phyloP scores from a whole-genome alignment of 139 green algal genomes.

The Chlamydomonas incerta region DNA sequence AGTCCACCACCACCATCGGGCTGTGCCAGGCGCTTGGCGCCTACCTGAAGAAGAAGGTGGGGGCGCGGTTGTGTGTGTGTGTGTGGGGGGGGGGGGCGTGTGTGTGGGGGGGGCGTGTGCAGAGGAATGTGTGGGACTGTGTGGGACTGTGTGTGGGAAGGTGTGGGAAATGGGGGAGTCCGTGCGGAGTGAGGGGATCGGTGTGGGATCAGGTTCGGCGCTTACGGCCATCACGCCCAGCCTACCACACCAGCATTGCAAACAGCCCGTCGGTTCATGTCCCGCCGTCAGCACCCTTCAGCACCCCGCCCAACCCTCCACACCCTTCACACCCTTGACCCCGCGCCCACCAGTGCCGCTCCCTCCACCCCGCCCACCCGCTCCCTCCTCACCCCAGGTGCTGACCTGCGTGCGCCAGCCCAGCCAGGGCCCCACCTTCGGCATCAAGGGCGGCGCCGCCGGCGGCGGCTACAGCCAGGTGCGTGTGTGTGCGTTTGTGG shows the following conservation, averaged over 20 bases:
- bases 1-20: conserved; percentile 97
- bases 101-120: background rate
- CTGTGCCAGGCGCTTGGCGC: conserved; percentile 95
- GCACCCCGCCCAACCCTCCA: too few relatives aligned
- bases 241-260: too few relatives aligned
- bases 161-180: too few relatives aligned
- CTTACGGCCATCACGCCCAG: too few relatives aligned
- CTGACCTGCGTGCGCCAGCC: conserved; percentile 96
- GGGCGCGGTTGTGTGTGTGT: background rate
- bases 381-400: conserved; percentile 53
- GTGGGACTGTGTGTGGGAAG: background rate
- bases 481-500: background rate
- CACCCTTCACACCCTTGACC: too few relatives aligned
- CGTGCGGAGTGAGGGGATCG: too few relatives aligned
- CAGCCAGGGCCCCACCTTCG: conserved; percentile 97
- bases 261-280: too few relatives aligned
- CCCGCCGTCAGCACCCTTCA: too few relatives aligned
- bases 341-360: too few relatives aligned
- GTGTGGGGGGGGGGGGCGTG: too few relatives aligned
- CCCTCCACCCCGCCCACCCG: background rate
- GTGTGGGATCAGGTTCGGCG: too few relatives aligned
- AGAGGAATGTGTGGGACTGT: background rate
- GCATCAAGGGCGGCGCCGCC: conserved; percentile 98
- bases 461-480: conserved; percentile 97
- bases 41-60: conserved; percentile 83